phyloP scores from a whole-genome alignment of 805 yeast genomes.

The Candida maris region DNA sequence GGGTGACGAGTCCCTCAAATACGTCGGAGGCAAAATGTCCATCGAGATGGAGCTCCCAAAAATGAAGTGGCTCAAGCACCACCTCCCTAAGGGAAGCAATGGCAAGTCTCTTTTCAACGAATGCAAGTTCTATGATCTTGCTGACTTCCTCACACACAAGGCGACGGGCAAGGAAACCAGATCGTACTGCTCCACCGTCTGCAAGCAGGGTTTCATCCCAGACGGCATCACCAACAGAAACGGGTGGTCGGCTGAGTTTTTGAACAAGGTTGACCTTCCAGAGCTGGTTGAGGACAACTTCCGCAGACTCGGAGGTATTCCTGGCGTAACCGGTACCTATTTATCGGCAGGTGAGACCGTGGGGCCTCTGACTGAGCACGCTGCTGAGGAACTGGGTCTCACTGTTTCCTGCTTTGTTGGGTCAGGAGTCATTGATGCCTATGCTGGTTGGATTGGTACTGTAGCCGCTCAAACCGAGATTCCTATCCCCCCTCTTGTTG shows the following conservation, averaged over 20 bases:
- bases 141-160: slow-evolving; percentile 86
- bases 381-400: slow-evolving; percentile 84
- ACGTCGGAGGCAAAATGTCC: slow-evolving; percentile 97
- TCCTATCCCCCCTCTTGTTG: slow-evolving; percentile 47
- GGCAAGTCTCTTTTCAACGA: slow-evolving; percentile 40
- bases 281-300: slow-evolving; percentile 79
- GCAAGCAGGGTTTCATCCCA: slow-evolving; percentile 95
- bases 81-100: slow-evolving; percentile 53
- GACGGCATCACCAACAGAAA: slow-evolving; percentile 85
- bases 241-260: slow-evolving; percentile 89
- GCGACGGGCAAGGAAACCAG: slow-evolving; percentile 88
- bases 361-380: slow-evolving; percentile 59
- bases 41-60: slow-evolving; percentile 98
- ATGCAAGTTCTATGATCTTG: slow-evolving; percentile 85
- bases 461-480: slow-evolving; percentile 83
- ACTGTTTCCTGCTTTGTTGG: slow-evolving; percentile 81
- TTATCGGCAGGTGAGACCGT: slow-evolving; percentile 87
- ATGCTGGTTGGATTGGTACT: slow-evolving; percentile 98
- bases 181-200: slow-evolving; percentile 84
- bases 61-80: slow-evolving; percentile 90
- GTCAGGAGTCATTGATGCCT: slow-evolving; percentile 95
- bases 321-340: slow-evolving; percentile 67
- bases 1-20: slow-evolving; percentile 72
- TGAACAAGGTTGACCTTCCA: slow-evolving; percentile 61
- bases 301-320: slow-evolving; percentile 77